Conservation (phyloP, 768 basidiomycete genomes). For the Calocybe cyanea region DNA sequence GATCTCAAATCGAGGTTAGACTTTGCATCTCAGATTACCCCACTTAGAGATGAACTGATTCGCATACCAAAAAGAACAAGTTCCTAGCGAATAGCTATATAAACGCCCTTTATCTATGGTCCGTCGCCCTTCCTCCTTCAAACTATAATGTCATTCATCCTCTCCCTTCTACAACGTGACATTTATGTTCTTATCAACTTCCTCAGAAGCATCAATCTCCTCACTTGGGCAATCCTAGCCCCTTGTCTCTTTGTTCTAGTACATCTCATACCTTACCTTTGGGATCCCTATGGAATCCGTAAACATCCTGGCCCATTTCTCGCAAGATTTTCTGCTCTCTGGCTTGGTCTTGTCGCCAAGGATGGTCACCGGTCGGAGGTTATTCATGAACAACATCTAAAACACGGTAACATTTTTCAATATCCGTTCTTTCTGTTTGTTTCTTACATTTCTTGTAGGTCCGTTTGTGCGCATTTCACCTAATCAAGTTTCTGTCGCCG, state of each 20-base stretch:
- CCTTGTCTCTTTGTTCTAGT: slow-evolving; percentile 27
- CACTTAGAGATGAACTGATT: not conserved
- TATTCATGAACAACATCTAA: slow-evolving; percentile 69
- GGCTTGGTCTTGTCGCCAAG: slow-evolving; percentile 64
- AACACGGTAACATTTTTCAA: slow-evolving; percentile 49
- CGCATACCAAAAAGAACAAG: not conserved
- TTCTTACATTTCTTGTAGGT: slow-evolving; percentile 31
- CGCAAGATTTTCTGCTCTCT: slow-evolving; percentile 69
- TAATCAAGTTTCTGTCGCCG: slow-evolving; percentile 72
- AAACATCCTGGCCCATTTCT: slow-evolving; percentile 64
- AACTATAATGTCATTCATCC: slow-evolving; percentile 23
- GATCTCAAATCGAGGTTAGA: too few species aligned
- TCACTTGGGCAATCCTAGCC: slow-evolving; percentile 22
- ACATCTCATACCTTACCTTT: slow-evolving; percentile 47
- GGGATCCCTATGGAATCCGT: slow-evolving; percentile 58
- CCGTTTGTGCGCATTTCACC: slow-evolving; percentile 70
- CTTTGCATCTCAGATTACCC: too few species aligned
- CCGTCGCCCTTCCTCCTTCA: not conserved
- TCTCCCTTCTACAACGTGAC: slow-evolving; percentile 21
- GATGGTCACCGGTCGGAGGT: slow-evolving; percentile 73
- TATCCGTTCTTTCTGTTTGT: not conserved
- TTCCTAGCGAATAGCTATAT: not conserved
- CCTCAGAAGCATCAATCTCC: slow-evolving; percentile 18
- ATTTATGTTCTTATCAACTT: slow-evolving; percentile 18
- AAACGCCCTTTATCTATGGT: not conserved